Percentiles rank a stretch among this genome's conserved stretches.
Evolutionary conservation across 768 basidiomycete species (phyloP).

Genomic region (Russula emetica): DNA sequence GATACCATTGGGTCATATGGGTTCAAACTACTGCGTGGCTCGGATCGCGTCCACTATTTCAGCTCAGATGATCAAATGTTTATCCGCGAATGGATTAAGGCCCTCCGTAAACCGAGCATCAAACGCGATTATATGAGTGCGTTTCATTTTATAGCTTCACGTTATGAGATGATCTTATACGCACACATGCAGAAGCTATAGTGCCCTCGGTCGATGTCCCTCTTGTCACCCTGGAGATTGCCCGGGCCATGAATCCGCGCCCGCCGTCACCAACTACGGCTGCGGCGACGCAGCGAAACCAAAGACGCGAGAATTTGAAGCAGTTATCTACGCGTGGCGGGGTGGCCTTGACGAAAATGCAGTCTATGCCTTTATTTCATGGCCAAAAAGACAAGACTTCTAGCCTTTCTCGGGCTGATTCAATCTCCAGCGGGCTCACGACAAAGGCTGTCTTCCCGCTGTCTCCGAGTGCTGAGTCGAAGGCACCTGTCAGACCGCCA

Average conservation of each 20-base stretch:
- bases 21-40: slow-evolving; percentile 88
- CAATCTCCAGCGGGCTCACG: slow-evolving; percentile 43
- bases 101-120: slow-evolving; percentile 98
- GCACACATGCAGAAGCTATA: slow-evolving; percentile 63
- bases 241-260: slow-evolving; percentile 93
- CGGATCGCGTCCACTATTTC: slow-evolving; percentile 84
- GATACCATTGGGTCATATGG: slow-evolving; percentile 90
- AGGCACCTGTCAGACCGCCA: slow-evolving; percentile 60
- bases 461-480: slow-evolving; percentile 29
- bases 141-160: slow-evolving; percentile 32
- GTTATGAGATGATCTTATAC: not conserved
- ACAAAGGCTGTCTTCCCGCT: slow-evolving; percentile 7
- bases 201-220: slow-evolving; percentile 94
- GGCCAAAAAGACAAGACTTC: slow-evolving; percentile 37
- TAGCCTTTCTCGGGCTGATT: slow-evolving; percentile 42
- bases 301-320: slow-evolving; percentile 78
- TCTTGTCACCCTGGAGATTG: slow-evolving; percentile 89
- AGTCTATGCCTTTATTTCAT: slow-evolving; percentile 37
- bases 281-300: slow-evolving; percentile 79
- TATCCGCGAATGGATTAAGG: slow-evolving; percentile 98
- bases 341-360: slow-evolving; percentile 55
- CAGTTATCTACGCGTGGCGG: slow-evolving; percentile 76
- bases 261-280: slow-evolving; percentile 89
- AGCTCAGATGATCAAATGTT: slow-evolving; percentile 80
- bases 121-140: slow-evolving; percentile 84